Conservation (phyloP, 257 asterid genomes). For the Verbascum thapsus region DNA sequence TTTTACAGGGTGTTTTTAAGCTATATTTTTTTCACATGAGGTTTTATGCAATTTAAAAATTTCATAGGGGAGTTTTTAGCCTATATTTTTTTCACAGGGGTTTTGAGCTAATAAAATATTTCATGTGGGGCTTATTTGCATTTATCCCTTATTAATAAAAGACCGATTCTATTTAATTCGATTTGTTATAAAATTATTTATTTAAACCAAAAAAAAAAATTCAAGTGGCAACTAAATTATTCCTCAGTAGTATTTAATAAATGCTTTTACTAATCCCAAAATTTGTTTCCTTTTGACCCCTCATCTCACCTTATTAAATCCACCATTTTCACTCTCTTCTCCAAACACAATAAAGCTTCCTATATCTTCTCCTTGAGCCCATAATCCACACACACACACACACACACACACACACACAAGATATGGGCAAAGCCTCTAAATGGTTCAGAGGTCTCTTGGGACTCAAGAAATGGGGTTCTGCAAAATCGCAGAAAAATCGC, state of each 20-base stretch:
- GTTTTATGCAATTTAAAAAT: too few relatives aligned
- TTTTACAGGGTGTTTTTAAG: too few relatives aligned
- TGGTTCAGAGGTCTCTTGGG: slow-evolving; percentile 88
- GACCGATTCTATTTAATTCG: too few relatives aligned
- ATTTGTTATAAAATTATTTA: too few relatives aligned
- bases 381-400: neutral
- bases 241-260: slow-evolving; percentile 1
- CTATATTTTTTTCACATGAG: too few relatives aligned
- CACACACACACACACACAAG: neutral
- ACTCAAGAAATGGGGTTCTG: slow-evolving; percentile 70
- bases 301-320: slow-evolving; percentile 22
- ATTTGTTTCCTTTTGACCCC: slow-evolving; percentile 21
- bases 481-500: slow-evolving; percentile 41
- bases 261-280: slow-evolving; percentile 31
- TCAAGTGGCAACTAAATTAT: neutral
- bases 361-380: neutral
- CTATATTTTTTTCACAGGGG: too few relatives aligned
- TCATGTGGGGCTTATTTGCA: too few relatives aligned
- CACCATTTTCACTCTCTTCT: slow-evolving; percentile 7
- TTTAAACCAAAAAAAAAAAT: neutral
- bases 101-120: too few relatives aligned
- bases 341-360: neutral
- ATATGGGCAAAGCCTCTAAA: slow-evolving; percentile 80
- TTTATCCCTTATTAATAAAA: too few relatives aligned
- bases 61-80: too few relatives aligned